phyloP scores from a whole-genome alignment of 2,329 filamentous ascomycete genomes.

The Trichoderma endophyticum region DNA sequence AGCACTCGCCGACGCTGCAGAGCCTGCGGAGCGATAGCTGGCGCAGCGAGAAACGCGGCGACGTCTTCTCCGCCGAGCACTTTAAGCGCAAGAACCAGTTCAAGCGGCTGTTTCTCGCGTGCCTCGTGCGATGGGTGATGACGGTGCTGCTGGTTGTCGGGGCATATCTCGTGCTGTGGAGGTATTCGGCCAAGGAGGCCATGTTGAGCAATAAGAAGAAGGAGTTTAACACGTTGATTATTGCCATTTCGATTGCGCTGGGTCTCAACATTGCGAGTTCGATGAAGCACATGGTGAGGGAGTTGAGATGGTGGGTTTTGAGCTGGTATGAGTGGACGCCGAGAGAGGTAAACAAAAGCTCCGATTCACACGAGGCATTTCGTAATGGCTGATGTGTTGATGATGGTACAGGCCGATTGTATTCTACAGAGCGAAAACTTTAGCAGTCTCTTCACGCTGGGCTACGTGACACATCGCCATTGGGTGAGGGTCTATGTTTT shows the following conservation, averaged over 20 bases:
- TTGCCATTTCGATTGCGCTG: constrained; percentile 41
- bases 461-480: constrained; percentile 21
- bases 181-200: constrained; percentile 29
- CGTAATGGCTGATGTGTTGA: not conserved
- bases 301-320: constrained; percentile 47
- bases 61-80: constrained; percentile 24
- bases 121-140: constrained; percentile 28
- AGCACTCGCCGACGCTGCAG: not conserved
- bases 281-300: constrained; percentile 42
- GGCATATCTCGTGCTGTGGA: constrained; percentile 30
- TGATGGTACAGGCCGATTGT: constrained; percentile 22
- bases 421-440: constrained; percentile 27
- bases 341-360: constrained; percentile 35
- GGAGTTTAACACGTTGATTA: constrained; percentile 44
- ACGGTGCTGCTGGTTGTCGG: constrained; percentile 29
- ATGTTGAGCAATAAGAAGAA: constrained; percentile 36
- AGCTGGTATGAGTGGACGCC: constrained; percentile 35
- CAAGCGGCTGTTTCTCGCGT: constrained; percentile 20
- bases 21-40: constrained; percentile 21
- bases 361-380: not conserved
- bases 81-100: constrained; percentile 25
- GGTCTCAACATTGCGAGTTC: constrained; percentile 42
- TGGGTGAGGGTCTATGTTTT: constrained; percentile 24
- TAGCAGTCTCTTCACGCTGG: constrained; percentile 24
- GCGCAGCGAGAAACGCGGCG: constrained; percentile 19